These are phyloP conservation scores for Fusarium fujikuroi DNA, from an alignment of 2,329 filamentous ascomycete species.

Conservation along the genomic window DNA sequence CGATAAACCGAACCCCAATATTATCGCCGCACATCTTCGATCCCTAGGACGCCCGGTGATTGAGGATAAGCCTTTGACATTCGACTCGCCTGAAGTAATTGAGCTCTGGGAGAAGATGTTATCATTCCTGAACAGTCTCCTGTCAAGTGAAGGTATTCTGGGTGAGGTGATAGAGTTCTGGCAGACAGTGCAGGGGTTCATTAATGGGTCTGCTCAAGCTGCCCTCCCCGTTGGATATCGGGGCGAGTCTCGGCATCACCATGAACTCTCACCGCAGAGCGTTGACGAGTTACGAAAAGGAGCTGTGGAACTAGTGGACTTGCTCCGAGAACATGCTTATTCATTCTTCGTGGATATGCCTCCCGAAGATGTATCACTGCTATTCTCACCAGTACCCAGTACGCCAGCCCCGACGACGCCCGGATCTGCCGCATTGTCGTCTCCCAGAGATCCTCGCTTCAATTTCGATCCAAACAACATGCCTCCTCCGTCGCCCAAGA, in stretches of 20 bases:
- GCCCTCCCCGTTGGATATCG: conserved; percentile 83
- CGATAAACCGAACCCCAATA: conserved; percentile 75
- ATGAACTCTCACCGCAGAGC: conserved; percentile 78
- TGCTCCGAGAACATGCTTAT: conserved; percentile 82
- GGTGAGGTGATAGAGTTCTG: conserved; percentile 94
- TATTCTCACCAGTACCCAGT: conserved; percentile 83
- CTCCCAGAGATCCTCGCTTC: conserved; percentile 77
- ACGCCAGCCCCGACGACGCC: conserved; percentile 55
- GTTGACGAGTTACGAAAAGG: conserved; percentile 79
- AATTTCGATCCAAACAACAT: conserved; percentile 81
- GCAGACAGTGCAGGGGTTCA: conserved; percentile 90
- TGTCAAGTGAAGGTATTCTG: conserved; percentile 83
- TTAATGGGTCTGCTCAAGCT: conserved; percentile 85
- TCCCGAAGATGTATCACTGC: conserved; percentile 86
- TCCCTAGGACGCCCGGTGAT: conserved; percentile 75
- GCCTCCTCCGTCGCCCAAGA: conserved; percentile 79
- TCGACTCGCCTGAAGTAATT: conserved; percentile 84
- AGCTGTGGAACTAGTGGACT: conserved; percentile 81
- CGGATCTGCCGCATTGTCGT: conserved; percentile 55
- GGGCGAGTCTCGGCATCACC: conserved; percentile 82
- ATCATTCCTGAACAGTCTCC: conserved; percentile 75
- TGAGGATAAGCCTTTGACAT: conserved; percentile 68
- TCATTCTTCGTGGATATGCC: conserved; percentile 89
- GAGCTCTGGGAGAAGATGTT: conserved; percentile 94
- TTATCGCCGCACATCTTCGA: conserved; percentile 80